phyloP scores from a whole-genome alignment of 306 rosid species.

The Mucuna pruriens region DNA sequence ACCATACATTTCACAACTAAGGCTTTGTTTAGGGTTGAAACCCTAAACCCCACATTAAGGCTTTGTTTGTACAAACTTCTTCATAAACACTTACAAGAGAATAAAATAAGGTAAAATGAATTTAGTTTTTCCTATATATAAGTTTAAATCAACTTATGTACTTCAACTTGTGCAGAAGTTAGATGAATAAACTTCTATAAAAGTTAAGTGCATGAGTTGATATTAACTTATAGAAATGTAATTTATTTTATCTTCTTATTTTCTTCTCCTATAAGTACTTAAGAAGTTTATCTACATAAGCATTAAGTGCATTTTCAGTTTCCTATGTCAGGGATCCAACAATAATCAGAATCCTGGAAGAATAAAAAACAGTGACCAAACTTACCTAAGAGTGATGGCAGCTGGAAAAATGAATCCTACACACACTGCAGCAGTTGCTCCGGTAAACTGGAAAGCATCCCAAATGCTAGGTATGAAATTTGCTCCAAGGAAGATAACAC shows the following conservation, averaged over 20 bases:
- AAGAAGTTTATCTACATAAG: not conserved
- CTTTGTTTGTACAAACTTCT: not conserved
- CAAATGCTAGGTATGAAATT: constrained; percentile 76
- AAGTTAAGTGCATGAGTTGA: not conserved
- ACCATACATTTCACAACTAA: not conserved
- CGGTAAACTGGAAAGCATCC: constrained; percentile 73
- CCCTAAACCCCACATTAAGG: too few relatives aligned
- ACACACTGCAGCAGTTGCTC: constrained; percentile 59
- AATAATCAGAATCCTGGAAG: not conserved
- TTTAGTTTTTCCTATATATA: not conserved
- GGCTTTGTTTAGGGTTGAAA: too few relatives aligned
- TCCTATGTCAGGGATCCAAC: not conserved
- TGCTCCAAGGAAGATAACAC: constrained; percentile 62
- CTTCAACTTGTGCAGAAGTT: too few relatives aligned
- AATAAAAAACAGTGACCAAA: constrained; percentile 16
- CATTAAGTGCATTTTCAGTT: not conserved
- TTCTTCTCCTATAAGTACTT: not conserved
- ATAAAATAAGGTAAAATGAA: not conserved
- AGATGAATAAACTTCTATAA: too few relatives aligned
- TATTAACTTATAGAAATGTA: not conserved
- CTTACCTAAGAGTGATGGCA: constrained; percentile 49
- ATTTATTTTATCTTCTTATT: not conserved
- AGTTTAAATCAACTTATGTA: not conserved
- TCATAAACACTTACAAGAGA: not conserved
- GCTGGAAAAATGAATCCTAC: constrained; percentile 58